Conservation (phyloP, 2,329 filamentous ascomycete species). For the Neocatenulostroma microsporum region DNA sequence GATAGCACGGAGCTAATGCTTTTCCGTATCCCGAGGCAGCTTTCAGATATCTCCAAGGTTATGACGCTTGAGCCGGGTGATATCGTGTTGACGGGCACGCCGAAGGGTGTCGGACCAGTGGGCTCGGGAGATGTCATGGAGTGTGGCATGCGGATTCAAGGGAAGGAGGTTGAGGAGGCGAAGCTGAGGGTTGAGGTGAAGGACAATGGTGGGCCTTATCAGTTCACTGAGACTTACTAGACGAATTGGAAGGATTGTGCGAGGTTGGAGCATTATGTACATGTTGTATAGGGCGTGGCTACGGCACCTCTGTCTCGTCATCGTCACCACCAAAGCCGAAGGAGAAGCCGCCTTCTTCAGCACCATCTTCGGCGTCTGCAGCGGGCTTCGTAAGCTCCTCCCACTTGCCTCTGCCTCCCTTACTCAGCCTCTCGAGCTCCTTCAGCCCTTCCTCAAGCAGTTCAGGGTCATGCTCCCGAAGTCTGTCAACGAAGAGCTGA, state of each 20-base stretch:
- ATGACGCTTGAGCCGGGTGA: constrained; percentile 92
- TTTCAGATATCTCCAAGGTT: constrained; percentile 87
- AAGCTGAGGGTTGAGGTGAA: constrained; percentile 75
- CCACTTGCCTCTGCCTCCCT: constrained; percentile 75
- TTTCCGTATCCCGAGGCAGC: constrained; percentile 75
- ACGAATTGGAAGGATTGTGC: background rate
- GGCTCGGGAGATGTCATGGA: constrained; percentile 79
- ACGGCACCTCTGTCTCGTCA: constrained; percentile 29
- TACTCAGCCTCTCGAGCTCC: constrained; percentile 55
- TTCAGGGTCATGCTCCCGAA: constrained; percentile 56
- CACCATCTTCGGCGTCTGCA: constrained; percentile 35
- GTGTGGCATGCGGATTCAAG: constrained; percentile 70
- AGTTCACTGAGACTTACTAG: constrained; percentile 51
- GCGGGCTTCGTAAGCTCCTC: constrained; percentile 59
- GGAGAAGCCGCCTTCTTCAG: constrained; percentile 60
- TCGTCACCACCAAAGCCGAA: constrained; percentile 54
- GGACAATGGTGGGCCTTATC: constrained; percentile 69
- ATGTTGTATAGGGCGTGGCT: too few species aligned
- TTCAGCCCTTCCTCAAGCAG: constrained; percentile 57
- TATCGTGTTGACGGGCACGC: constrained; percentile 91
- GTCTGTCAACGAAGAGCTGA: constrained; percentile 62
- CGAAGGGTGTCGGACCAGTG: constrained; percentile 86
- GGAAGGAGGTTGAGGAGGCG: constrained; percentile 77
- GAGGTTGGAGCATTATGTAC: too few species aligned
- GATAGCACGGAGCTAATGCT: constrained; percentile 94